These are phyloP conservation scores for Diaporthe aspalathi DNA, from an alignment of 2,329 filamentous ascomycete species.

Conservation along the genomic window DNA sequence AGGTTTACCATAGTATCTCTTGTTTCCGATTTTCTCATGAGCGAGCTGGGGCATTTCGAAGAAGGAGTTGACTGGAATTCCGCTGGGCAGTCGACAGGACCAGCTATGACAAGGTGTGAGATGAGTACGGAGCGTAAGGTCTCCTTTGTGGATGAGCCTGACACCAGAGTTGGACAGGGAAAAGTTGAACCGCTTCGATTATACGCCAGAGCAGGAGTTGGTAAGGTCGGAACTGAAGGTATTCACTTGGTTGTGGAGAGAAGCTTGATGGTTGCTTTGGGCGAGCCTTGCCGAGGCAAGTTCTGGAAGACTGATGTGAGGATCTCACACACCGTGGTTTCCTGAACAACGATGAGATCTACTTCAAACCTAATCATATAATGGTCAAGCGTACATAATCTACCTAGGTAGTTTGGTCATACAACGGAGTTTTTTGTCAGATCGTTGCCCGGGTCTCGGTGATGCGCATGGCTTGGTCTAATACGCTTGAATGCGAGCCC, in stretches of 20 bases:
- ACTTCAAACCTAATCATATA: neutral
- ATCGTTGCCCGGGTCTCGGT: neutral
- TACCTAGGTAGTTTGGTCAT: neutral
- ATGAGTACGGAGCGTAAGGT: neutral
- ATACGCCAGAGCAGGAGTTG: slow-evolving; percentile 6
- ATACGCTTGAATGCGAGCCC: neutral
- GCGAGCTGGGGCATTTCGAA: neutral
- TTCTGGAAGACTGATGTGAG: neutral
- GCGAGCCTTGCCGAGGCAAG: neutral
- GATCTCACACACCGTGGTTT: neutral
- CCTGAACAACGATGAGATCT: neutral
- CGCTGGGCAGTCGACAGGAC: neutral
- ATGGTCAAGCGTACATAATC: neutral
- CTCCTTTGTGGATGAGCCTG: slow-evolving; percentile 3
- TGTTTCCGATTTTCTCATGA: neutral
- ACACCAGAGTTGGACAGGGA: slow-evolving; percentile 9
- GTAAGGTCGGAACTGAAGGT: neutral
- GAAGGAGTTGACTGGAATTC: neutral
- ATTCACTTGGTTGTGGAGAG: neutral
- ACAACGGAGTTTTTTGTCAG: neutral
- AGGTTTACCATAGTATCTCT: slow-evolving; percentile 5
- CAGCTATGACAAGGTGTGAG: neutral
- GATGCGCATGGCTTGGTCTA: neutral
- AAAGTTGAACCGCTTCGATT: slow-evolving; percentile 5
- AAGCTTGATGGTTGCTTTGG: neutral